Percentiles rank a stretch among this genome's conserved stretches.
Evolutionary conservation across 148 eudicot species (phyloP).

Genomic region (Camellia japonica): DNA sequence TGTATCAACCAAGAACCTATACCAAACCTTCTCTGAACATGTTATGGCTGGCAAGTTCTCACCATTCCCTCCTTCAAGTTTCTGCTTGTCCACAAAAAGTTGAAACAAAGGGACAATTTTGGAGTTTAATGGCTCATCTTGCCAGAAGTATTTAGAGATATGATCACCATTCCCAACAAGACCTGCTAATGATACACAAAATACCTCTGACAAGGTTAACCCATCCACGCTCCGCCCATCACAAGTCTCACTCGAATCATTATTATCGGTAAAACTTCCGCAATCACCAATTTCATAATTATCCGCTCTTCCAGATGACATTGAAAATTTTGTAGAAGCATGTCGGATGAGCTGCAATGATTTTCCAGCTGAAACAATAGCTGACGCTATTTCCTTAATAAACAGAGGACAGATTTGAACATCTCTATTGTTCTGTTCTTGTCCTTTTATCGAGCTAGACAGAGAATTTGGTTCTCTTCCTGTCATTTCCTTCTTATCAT

Average conservation of each 20-base stretch:
- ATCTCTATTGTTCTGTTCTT: slow-evolving; percentile 33
- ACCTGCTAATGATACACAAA: slow-evolving; percentile 77
- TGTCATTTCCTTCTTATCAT: slow-evolving; percentile 23
- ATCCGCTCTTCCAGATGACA: slow-evolving; percentile 27
- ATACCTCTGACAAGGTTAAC: slow-evolving; percentile 75
- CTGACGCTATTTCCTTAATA: slow-evolving; percentile 67
- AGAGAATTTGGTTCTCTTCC: slow-evolving; percentile 30
- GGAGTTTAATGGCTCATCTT: slow-evolving; percentile 37
- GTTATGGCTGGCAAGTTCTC: slow-evolving; percentile 24
- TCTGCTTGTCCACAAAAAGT: slow-evolving; percentile 22
- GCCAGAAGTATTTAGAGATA: slow-evolving; percentile 52
- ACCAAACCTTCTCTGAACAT: slow-evolving; percentile 55
- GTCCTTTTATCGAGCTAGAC: slow-evolving; percentile 23
- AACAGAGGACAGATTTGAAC: slow-evolving; percentile 73
- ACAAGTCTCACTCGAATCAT: slow-evolving; percentile 18
- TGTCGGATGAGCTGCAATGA: slow-evolving; percentile 85
- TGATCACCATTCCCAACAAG: slow-evolving; percentile 89
- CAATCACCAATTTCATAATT: slow-evolving; percentile 22
- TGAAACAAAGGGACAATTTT: slow-evolving; percentile 30
- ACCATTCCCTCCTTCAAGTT: slow-evolving; percentile 21
- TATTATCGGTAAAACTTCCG: slow-evolving; percentile 13
- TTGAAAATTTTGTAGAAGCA: slow-evolving; percentile 43
- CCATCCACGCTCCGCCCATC: slow-evolving; percentile 35
- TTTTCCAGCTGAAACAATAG: slow-evolving; percentile 90
- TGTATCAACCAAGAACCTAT: slow-evolving; percentile 51